A percentile compares a stretch with the other conserved stretches of the same genome.
These are phyloP conservation scores for Hibiscus tridactylites DNA, from an alignment of 345 rosid species.

Conservation along the genomic window DNA sequence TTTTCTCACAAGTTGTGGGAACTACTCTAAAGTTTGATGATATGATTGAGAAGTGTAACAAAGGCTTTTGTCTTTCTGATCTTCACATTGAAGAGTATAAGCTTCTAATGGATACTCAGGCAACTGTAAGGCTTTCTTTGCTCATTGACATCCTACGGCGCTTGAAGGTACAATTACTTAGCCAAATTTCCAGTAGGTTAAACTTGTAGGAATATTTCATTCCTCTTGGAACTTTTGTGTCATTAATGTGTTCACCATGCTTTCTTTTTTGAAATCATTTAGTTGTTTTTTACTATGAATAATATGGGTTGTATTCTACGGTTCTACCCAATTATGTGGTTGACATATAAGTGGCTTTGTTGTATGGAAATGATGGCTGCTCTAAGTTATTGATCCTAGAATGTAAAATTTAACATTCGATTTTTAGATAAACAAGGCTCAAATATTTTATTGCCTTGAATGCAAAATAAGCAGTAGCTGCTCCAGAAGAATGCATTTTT, in stretches of 20 bases:
- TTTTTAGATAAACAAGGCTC: too few relatives aligned
- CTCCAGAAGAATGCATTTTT: not conserved
- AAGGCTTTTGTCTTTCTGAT: constrained; percentile 59
- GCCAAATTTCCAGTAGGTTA: constrained; percentile 1
- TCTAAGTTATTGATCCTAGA: not conserved
- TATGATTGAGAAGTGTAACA: constrained; percentile 70
- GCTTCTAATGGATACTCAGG: constrained; percentile 68
- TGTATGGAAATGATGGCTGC: not conserved
- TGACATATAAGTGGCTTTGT: not conserved
- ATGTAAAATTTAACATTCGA: not conserved
- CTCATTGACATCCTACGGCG: constrained; percentile 73
- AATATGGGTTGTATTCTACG: not conserved
- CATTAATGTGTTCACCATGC: not conserved
- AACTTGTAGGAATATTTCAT: not conserved
- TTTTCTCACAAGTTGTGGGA: constrained; percentile 84
- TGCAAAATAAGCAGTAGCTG: not conserved
- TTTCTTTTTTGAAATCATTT: not conserved
- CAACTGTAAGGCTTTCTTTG: constrained; percentile 75
- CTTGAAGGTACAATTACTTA: constrained; percentile 56
- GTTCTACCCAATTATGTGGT: not conserved
- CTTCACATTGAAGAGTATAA: constrained; percentile 63
- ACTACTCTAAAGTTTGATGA: constrained; percentile 57
- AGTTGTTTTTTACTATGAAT: not conserved
- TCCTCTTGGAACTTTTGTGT: not conserved
- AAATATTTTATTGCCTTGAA: not conserved